Conservation (phyloP, 2,329 filamentous ascomycete genomes). For the Xylariaceae sp. region DNA sequence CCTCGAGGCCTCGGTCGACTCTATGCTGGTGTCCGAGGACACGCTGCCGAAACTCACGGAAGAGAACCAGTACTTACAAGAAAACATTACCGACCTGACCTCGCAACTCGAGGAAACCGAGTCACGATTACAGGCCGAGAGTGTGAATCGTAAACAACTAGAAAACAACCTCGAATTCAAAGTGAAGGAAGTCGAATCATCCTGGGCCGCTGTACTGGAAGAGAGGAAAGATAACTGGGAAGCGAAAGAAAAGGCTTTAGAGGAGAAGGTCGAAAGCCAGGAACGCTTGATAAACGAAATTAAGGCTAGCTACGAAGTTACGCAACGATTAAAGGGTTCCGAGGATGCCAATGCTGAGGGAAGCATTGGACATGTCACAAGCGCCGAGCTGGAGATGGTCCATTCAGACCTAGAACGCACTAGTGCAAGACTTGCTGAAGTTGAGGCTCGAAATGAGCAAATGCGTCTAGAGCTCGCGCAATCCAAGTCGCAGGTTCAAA, state of each 20-base stretch:
- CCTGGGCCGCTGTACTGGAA: constrained; percentile 86
- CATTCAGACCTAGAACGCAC: constrained; percentile 90
- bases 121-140: constrained; percentile 78
- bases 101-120: constrained; percentile 85
- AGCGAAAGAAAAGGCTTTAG: constrained; percentile 86
- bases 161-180: constrained; percentile 79
- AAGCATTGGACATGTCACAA: constrained; percentile 72
- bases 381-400: constrained; percentile 92
- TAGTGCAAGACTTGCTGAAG: constrained; percentile 83
- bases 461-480: constrained; percentile 89
- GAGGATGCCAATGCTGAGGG: constrained; percentile 65
- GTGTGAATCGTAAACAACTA: constrained; percentile 72
- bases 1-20: constrained; percentile 94
- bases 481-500: constrained; percentile 74
- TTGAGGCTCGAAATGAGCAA: constrained; percentile 94
- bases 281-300: constrained; percentile 91
- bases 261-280: constrained; percentile 94
- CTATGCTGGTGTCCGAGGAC: constrained; percentile 89
- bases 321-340: constrained; percentile 81
- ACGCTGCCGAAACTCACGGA: constrained; percentile 87
- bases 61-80: constrained; percentile 88
- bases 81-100: constrained; percentile 76
- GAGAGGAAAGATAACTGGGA: constrained; percentile 98
- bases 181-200: constrained; percentile 87
- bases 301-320: constrained; percentile 97